Evolutionary conservation across 2,329 filamentous ascomycete species (phyloP), one percentile per base, ranked within the genome.

Genomic region (Aspergillus versicolor): DNA sequence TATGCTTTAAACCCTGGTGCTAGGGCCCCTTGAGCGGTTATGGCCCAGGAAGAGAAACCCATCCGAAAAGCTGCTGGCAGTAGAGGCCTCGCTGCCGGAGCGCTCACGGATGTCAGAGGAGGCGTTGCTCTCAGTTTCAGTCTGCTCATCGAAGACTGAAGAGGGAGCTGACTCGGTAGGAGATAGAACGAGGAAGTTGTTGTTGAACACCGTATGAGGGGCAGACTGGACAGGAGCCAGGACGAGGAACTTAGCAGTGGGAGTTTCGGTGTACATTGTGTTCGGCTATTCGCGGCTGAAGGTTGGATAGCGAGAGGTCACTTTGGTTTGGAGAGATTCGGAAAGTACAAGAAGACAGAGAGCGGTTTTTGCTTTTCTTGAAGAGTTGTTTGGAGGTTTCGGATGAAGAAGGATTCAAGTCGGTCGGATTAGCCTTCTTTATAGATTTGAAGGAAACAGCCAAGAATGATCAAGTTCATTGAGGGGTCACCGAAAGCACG

Each of bases 161-260:
- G 66, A 60, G 24, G 70, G 69, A 49, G 65, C 67, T 38, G 61
- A 69, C 59, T 71, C 65, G 40, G 60, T 68, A 45, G 69, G 70
- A 44, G 70, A 68, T 59, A 72, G 57, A 50, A 72, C 64, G 57
- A 72, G 66, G 62, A 71, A 72, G 50, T 67, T 67, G 62, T 52
- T 63, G 45, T 30, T 30, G 27, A 30, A 30, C 27, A 30, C 34
- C 13, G 34, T n/a, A 37, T 37, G 34, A 15, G 15, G 34, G 34
- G 27, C 27, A 30, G 61, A 69, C 59, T 71, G 66, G 40, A 61
- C 67, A 45, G 69, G 70, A 46, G 70, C 69, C 60, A 72, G 57
- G 47, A 72, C 64, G 58, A 72, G 66, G 62, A 71, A 72, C 52
- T 67, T 67, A 61, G 60, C 55, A 57, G 66, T 63, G 54, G 69